Conservation (phyloP, 129 eudicot genomes). For the Sambucus nigra region DNA sequence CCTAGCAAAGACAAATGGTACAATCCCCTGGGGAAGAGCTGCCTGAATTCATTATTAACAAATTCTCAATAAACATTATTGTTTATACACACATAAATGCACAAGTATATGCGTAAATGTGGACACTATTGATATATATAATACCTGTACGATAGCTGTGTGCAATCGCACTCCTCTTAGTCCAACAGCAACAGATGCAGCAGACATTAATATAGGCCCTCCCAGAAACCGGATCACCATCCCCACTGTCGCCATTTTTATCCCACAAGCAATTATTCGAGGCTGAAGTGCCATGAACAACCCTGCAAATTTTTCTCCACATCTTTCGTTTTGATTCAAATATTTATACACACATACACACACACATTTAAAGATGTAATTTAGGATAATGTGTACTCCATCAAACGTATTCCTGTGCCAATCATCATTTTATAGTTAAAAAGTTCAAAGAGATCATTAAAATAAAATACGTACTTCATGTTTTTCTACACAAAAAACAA, state of each 20-base stretch:
- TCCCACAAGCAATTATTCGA: slow-evolving; percentile 51
- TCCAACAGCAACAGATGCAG: slow-evolving; percentile 40
- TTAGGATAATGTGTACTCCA: too few relatives aligned
- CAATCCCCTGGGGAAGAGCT: slow-evolving; percentile 49
- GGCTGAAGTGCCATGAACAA: slow-evolving; percentile 81
- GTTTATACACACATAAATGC: too few relatives aligned
- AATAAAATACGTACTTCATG: too few relatives aligned
- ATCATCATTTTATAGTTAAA: too few relatives aligned
- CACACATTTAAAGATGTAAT: too few relatives aligned
- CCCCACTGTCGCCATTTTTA: slow-evolving; percentile 36
- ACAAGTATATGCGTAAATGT: too few relatives aligned
- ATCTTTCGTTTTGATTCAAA: too few relatives aligned
- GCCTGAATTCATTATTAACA: slow-evolving; percentile 19
- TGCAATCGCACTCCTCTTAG: slow-evolving; percentile 31
- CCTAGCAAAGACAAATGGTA: slow-evolving; percentile 40
- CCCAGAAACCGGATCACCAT: slow-evolving; percentile 37
- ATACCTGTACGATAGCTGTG: slow-evolving; percentile 60
- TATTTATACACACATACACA: too few relatives aligned
- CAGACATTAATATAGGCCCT: slow-evolving; percentile 44
- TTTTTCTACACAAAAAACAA: too few relatives aligned
- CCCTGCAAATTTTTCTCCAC: too few relatives aligned
- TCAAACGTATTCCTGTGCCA: too few relatives aligned
- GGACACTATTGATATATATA: neutral
- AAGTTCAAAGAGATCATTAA: too few relatives aligned
- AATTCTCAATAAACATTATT: neutral